These are phyloP conservation scores for Mallotus nudiflorus DNA, from an alignment of 345 rosid species.

Conservation along the genomic window DNA sequence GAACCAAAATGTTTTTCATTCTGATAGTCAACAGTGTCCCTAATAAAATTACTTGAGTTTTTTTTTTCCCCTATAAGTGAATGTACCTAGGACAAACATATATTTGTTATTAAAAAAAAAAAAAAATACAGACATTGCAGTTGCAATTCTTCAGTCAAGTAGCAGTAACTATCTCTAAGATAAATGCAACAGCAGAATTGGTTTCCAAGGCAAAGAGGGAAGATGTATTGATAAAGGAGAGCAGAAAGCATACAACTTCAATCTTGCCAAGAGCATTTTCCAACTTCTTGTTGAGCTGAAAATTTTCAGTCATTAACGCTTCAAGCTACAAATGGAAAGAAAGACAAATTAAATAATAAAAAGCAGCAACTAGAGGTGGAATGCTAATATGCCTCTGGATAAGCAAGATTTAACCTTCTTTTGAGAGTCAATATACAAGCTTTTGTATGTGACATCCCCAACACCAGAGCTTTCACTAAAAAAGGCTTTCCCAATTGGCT, in stretches of 20 bases:
- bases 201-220: neutral
- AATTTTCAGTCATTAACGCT: conserved; percentile 28
- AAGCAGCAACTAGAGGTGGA: neutral
- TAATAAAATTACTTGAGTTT: too few species aligned
- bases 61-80: too few species aligned
- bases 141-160: neutral
- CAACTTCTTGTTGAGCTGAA: conserved; percentile 17
- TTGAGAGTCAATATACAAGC: conserved; percentile 48
- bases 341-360: neutral
- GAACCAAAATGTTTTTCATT: too few species aligned
- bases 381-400: neutral
- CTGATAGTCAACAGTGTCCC: too few species aligned
- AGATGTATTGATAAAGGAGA: neutral
- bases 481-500: conserved; percentile 20
- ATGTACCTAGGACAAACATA: too few species aligned
- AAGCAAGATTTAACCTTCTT: conserved; percentile 40
- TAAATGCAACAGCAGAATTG: neutral
- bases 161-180: neutral
- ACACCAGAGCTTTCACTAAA: conserved; percentile 5
- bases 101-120: neutral
- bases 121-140: neutral
- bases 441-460: conserved; percentile 33
- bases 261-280: conserved; percentile 24
- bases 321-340: conserved; percentile 21
- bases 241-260: conserved; percentile 22